phyloP scores from a whole-genome alignment of 2,329 filamentous ascomycete species.

The Colletotrichum gigasporum region DNA sequence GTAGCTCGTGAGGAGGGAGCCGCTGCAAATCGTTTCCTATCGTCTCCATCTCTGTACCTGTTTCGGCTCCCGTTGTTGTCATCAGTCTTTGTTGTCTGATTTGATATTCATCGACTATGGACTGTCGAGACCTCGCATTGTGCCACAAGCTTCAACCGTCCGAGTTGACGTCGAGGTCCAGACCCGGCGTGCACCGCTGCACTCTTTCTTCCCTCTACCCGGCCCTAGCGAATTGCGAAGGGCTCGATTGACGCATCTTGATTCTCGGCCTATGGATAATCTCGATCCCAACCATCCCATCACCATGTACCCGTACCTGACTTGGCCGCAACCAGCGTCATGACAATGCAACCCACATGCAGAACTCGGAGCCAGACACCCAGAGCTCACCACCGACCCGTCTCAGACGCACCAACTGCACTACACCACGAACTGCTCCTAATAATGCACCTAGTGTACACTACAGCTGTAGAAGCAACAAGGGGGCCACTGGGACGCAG shows the following conservation, averaged over 20 bases:
- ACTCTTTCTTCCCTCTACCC: no score
- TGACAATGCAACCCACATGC: constrained; percentile 15
- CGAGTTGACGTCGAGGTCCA: background rate
- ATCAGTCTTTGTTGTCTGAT: constrained; percentile 13
- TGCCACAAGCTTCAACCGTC: background rate
- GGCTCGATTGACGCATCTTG: background rate
- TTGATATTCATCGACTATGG: background rate
- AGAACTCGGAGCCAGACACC: constrained; percentile 5
- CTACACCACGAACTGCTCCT: constrained; percentile 3
- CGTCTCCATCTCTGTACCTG: background rate
- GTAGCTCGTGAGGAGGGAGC: constrained; percentile 10
- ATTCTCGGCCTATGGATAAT: constrained; percentile 9
- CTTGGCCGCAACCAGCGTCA: constrained; percentile 21
- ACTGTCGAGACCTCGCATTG: background rate
- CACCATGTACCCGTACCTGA: constrained; percentile 24
- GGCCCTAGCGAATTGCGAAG: background rate
- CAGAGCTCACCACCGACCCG: background rate
- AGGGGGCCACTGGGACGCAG: background rate
- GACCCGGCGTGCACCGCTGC: constrained; percentile 9
- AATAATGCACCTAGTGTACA: background rate
- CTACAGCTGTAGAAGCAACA: background rate
- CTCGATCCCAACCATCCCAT: constrained; percentile 17
- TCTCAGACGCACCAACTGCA: background rate
- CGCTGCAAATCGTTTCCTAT: constrained; percentile 1
- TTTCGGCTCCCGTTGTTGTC: constrained; percentile 1